These are phyloP conservation scores for Niveomyces coronatus DNA, from an alignment of 2,329 filamentous ascomycete genomes.

Conservation along the genomic window DNA sequence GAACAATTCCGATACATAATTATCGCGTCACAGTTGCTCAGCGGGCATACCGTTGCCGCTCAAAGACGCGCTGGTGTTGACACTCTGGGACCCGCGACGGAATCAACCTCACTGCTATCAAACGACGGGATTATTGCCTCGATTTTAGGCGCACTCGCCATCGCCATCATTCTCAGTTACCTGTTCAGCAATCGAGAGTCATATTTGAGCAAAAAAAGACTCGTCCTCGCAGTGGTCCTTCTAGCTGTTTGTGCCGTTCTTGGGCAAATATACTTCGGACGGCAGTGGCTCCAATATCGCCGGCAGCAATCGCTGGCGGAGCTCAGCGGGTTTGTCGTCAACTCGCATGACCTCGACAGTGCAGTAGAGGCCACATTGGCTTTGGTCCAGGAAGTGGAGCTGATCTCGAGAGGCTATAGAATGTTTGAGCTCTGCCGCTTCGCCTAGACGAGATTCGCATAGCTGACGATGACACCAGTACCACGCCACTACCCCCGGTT, in stretches of 20 bases:
- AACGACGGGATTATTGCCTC: slow-evolving; percentile 40
- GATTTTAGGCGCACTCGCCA: slow-evolving; percentile 43
- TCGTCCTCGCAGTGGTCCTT: slow-evolving; percentile 35
- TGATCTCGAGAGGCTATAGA: slow-evolving; percentile 83
- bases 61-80: slow-evolving; percentile 18
- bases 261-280: slow-evolving; percentile 62
- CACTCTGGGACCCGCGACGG: slow-evolving; percentile 10
- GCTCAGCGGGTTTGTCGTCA: slow-evolving; percentile 57
- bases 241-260: slow-evolving; percentile 43
- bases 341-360: slow-evolving; percentile 72
- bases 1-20: slow-evolving; percentile 92
- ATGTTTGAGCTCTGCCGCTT: slow-evolving; percentile 43
- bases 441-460: neutral
- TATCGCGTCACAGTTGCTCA: slow-evolving; percentile 81
- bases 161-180: slow-evolving; percentile 67
- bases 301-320: slow-evolving; percentile 63
- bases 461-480: slow-evolving; percentile 40
- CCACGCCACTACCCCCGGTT: slow-evolving; percentile 82
- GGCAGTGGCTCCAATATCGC: slow-evolving; percentile 73
- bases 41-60: slow-evolving; percentile 48
- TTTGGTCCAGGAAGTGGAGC: slow-evolving; percentile 88
- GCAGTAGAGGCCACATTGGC: slow-evolving; percentile 65
- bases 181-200: slow-evolving; percentile 38
- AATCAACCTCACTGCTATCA: slow-evolving; percentile 25
- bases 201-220: slow-evolving; percentile 46